Percentiles rank a stretch among this genome's conserved stretches.
phyloP scores from a whole-genome alignment of 495 filamentous ascomycete genomes.

The Usnea hakonensis region DNA sequence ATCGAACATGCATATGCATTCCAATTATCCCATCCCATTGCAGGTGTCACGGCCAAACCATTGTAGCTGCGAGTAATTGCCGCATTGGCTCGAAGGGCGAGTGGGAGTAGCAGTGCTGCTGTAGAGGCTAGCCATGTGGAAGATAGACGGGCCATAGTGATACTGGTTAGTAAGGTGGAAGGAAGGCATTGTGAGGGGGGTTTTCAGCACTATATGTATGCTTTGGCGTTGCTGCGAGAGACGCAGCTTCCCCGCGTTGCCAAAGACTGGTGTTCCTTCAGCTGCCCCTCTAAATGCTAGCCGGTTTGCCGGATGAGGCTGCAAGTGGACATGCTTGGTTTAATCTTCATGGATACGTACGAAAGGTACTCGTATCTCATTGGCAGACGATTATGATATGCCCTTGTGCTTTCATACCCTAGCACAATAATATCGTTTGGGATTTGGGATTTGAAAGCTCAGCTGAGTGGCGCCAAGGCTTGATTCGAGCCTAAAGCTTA shows the following conservation, averaged over 20 bases:
- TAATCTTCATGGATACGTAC: too few species aligned
- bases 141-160: background rate
- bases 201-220: background rate
- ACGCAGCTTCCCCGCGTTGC: background rate
- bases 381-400: background rate
- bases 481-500: too few species aligned
- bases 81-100: background rate
- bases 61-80: conserved; percentile 28
- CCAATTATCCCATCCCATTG: conserved; percentile 45
- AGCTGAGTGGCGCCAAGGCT: too few species aligned
- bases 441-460: too few species aligned
- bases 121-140: background rate
- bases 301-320: background rate
- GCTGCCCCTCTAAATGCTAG: conserved; percentile 3
- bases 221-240: background rate
- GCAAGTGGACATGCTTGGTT: background rate
- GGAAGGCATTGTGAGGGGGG: background rate
- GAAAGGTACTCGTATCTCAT: background rate
- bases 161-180: background rate
- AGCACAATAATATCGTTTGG: too few species aligned
- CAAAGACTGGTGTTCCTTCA: background rate
- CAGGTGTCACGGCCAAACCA: conserved; percentile 36
- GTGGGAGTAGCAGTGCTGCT: background rate
- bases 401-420: too few species aligned
- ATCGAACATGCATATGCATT: conserved; percentile 49